These are phyloP conservation scores for Podila clonocystis DNA, from an alignment of 192 early-diverging fungal genomes.

Conservation along the genomic window DNA sequence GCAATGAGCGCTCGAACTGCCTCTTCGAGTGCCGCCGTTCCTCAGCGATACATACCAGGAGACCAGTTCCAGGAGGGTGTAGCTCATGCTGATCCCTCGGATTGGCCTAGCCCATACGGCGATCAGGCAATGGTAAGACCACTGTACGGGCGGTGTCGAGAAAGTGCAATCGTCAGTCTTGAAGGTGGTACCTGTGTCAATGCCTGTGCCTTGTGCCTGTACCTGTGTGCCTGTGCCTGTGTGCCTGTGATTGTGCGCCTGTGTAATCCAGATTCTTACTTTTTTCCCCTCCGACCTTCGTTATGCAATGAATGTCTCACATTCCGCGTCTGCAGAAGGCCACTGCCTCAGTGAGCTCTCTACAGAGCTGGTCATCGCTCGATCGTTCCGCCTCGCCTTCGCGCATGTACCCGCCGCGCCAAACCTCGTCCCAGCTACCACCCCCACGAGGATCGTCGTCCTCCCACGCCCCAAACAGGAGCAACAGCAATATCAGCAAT, in stretches of 20 bases:
- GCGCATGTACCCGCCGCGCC: constrained; percentile 7
- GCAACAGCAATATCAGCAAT: constrained; percentile 31
- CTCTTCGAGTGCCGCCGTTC: no score
- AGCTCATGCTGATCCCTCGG: constrained; percentile 5
- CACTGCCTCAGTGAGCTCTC: constrained; percentile 22
- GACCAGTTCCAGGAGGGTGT: constrained; percentile 24
- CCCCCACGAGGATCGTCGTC: constrained; percentile 22
- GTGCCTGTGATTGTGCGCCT: no score
- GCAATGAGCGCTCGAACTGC: no score
- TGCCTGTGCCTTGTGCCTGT: no score
- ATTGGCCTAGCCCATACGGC: constrained; percentile 23
- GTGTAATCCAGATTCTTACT: no score
- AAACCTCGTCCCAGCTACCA: background rate
- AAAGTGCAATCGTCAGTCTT: background rate
- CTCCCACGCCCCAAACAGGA: constrained; percentile 17
- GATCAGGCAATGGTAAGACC: constrained; percentile 27
- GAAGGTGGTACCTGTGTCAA: no score
- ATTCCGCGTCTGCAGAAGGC: constrained; percentile 11
- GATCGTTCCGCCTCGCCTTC: constrained; percentile 5
- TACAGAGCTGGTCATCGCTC: constrained; percentile 24
- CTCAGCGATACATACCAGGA: constrained; percentile 1
- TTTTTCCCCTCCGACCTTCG: background rate
- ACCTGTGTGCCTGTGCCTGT: no score
- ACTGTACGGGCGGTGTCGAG: background rate
- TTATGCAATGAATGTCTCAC: no score